Conservation (phyloP, 2,329 filamentous ascomycete species). For the Teratosphaeria gauchensis region DNA sequence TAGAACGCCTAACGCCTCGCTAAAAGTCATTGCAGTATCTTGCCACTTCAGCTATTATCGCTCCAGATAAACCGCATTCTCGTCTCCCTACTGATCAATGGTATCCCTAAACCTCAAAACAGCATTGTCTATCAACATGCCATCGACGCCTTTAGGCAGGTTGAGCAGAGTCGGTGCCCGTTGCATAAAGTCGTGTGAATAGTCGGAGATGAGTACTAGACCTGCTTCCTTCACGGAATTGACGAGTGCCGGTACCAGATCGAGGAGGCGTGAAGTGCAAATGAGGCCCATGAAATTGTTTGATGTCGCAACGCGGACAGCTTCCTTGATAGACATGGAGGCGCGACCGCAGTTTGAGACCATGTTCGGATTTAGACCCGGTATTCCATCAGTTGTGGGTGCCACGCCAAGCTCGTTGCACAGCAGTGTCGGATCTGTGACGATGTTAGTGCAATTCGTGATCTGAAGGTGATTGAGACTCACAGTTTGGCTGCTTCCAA, state of each 20-base stretch:
- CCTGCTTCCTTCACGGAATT: constrained; percentile 92
- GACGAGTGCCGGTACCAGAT: constrained; percentile 84
- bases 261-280: constrained; percentile 75
- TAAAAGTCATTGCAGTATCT: neutral
- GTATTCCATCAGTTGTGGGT: constrained; percentile 4
- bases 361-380: constrained; percentile 14
- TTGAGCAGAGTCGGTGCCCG: constrained; percentile 40
- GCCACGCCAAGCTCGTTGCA: constrained; percentile 67
- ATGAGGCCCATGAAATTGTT: constrained; percentile 99
- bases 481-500: constrained; percentile 97
- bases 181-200: constrained; percentile 36
- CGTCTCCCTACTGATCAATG: constrained; percentile 40
- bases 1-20: constrained; percentile 1
- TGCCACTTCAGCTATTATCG: neutral
- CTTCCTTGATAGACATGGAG: constrained; percentile 85
- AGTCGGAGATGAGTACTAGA: constrained; percentile 72
- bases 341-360: constrained; percentile 56
- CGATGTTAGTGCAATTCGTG: constrained; percentile 7
- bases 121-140: constrained; percentile 73
- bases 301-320: constrained; percentile 80
- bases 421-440: constrained; percentile 74
- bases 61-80: neutral
- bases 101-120: constrained; percentile 89
- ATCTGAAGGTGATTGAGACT: constrained; percentile 22
- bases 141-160: constrained; percentile 75